These are phyloP conservation scores for Hypoxylon cercidicola DNA, from an alignment of 495 filamentous ascomycete genomes.

Conservation along the genomic window DNA sequence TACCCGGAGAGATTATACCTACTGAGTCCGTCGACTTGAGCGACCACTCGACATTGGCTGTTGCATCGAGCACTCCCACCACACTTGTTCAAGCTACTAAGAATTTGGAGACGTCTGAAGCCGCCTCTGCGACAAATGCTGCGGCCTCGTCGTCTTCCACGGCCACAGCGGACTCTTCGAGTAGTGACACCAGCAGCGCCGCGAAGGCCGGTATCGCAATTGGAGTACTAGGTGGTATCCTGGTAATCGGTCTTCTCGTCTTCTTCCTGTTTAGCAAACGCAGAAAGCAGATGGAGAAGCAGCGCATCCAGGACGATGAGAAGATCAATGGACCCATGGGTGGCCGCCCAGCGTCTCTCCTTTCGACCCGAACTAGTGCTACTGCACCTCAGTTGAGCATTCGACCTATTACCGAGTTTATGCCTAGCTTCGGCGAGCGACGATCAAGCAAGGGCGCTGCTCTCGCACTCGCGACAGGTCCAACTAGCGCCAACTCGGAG, in stretches of 20 bases:
- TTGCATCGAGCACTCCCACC: constrained; percentile 33
- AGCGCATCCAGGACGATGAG: constrained; percentile 67
- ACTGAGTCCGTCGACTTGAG: constrained; percentile 17
- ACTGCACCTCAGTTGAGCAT: constrained; percentile 81
- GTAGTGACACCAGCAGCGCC: constrained; percentile 62
- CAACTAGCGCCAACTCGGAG: constrained; percentile 44
- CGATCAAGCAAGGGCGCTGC: constrained; percentile 61
- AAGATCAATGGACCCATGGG: constrained; percentile 60
- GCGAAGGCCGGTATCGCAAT: constrained; percentile 87
- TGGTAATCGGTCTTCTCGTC: constrained; percentile 69
- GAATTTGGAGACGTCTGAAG: constrained; percentile 35
- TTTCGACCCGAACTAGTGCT: constrained; percentile 49
- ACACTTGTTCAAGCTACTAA: constrained; percentile 40
- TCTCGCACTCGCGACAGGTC: constrained; percentile 53
- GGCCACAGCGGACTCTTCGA: constrained; percentile 43
- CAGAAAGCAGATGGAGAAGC: constrained; percentile 60
- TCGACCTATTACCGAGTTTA: constrained; percentile 87
- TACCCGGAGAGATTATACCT: constrained; percentile 24
- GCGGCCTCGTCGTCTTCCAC: constrained; percentile 43
- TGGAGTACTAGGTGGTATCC: constrained; percentile 73
- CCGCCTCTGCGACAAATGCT: constrained; percentile 29
- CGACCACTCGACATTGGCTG: constrained; percentile 22
- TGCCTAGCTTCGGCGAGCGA: constrained; percentile 69
- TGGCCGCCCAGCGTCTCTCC: constrained; percentile 39
- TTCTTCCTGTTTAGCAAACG: constrained; percentile 75